Conservation (phyloP, 176 grass and related monocot genomes). For the Oryza brachyantha region DNA sequence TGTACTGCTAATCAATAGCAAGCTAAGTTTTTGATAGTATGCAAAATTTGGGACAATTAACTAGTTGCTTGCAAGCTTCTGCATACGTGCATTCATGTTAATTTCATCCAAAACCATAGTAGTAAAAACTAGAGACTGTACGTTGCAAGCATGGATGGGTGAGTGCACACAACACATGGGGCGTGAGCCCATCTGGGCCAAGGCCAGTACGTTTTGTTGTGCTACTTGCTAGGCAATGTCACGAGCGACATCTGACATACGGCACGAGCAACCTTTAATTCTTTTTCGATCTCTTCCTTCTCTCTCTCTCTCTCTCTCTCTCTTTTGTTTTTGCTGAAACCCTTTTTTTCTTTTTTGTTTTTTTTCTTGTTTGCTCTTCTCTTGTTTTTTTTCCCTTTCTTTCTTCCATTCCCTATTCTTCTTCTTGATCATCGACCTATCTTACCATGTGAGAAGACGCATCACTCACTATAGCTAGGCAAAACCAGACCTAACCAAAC, state of each 20-base stretch:
- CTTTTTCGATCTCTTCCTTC: too few relatives aligned
- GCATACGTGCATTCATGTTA: not conserved
- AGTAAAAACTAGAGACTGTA: not conserved
- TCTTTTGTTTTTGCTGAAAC: not conserved
- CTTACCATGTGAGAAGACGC: not conserved
- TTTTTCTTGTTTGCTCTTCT: too few relatives aligned
- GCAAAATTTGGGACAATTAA: too few relatives aligned
- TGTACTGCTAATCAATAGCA: too few relatives aligned
- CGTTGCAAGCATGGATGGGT: not conserved
- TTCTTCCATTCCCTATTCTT: not conserved
- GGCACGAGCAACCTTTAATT: not conserved
- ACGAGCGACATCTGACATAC: conserved; percentile 29
- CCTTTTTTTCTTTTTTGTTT: not conserved
- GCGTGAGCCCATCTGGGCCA: conserved; percentile 22
- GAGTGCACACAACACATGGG: not conserved
- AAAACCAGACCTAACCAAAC: not conserved
- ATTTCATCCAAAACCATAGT: not conserved
- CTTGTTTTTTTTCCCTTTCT: too few relatives aligned
- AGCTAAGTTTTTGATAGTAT: too few relatives aligned
- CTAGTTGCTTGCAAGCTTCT: too few relatives aligned
- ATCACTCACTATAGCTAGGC: not conserved
- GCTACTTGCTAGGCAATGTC: not conserved
- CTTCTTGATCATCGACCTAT: not conserved
- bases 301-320: not conserved
- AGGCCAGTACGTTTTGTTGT: conserved; percentile 19